These are phyloP conservation scores for Aurantiochytrium sp. DNA, from an alignment of 108 stramenopile genomes.

Conservation along the genomic window DNA sequence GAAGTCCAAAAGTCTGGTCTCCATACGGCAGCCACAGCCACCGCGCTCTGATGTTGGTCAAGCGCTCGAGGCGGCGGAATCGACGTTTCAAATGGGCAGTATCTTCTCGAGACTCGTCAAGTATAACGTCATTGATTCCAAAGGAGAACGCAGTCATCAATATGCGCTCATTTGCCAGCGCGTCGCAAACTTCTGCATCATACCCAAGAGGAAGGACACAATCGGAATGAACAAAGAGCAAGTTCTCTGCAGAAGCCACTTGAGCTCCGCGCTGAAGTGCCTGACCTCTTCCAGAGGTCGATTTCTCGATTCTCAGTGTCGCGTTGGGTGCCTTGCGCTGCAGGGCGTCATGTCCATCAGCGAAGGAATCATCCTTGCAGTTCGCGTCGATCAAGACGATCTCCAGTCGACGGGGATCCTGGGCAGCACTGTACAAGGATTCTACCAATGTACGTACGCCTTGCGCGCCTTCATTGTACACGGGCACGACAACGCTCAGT, in stretches of 20 bases:
- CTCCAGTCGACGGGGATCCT: neutral
- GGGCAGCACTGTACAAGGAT: neutral
- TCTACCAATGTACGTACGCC: neutral
- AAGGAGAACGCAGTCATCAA: neutral
- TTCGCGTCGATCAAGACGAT: neutral
- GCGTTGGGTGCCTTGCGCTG: too few relatives aligned
- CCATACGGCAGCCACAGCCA: slow-evolving; percentile 10
- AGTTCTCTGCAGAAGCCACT: neutral
- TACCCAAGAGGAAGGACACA: neutral
- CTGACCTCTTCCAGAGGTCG: neutral
- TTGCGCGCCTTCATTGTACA: neutral
- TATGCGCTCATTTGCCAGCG: neutral
- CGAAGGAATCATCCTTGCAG: neutral
- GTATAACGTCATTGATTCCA: neutral
- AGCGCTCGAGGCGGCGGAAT: neutral
- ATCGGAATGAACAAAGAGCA: neutral
- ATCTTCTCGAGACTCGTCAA: neutral
- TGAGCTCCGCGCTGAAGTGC: neutral
- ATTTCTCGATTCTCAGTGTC: neutral
- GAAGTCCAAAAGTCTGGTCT: neutral
- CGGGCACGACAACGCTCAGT: neutral
- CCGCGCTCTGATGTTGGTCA: neutral
- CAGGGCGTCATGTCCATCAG: too few relatives aligned
- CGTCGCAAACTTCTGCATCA: neutral
- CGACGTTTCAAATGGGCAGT: neutral